Conservation (phyloP, 768 basidiomycete genomes). For the Rubroboletus pulcherrimus region DNA sequence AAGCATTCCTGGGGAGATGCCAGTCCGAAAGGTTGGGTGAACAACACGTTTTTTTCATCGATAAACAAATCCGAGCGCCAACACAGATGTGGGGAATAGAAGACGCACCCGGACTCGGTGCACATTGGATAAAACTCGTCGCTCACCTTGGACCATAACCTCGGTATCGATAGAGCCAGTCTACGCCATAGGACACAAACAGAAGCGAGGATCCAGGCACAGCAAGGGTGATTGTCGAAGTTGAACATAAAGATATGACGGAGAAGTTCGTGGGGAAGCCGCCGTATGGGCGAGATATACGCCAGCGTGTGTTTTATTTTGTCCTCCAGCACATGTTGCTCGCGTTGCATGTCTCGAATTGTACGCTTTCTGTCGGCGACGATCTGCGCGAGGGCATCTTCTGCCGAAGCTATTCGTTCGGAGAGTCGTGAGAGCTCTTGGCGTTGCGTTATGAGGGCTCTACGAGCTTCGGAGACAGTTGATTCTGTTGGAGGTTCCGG, state of each 20-base stretch:
- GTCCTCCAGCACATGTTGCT: slow-evolving; percentile 47
- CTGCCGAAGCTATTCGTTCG: slow-evolving; percentile 48
- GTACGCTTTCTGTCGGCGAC: slow-evolving; percentile 49
- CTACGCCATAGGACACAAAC: slow-evolving; percentile 67
- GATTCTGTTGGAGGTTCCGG: slow-evolving; percentile 59
- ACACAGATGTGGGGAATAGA: slow-evolving; percentile 2
- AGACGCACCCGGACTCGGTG: neutral
- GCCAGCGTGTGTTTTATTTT: slow-evolving; percentile 49
- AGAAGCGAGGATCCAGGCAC: slow-evolving; percentile 70
- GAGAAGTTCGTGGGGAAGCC: slow-evolving; percentile 70
- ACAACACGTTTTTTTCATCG: slow-evolving; percentile 17
- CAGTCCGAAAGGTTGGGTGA: neutral
- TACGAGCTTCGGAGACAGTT: slow-evolving; percentile 50
- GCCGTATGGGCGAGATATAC: slow-evolving; percentile 69
- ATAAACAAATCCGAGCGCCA: slow-evolving; percentile 17
- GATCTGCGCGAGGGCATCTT: slow-evolving; percentile 55
- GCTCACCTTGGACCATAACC: slow-evolving; percentile 74
- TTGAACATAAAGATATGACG: slow-evolving; percentile 66
- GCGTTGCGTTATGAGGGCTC: slow-evolving; percentile 36
- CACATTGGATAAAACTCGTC: neutral
- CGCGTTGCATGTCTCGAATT: slow-evolving; percentile 52
- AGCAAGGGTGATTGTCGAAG: slow-evolving; percentile 68
- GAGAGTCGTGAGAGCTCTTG: slow-evolving; percentile 33
- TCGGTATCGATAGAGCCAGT: slow-evolving; percentile 61
- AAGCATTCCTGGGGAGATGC: neutral